Evolutionary conservation across 306 rosid genomes (phyloP).

Genomic region (Trichosanthes truncata): DNA sequence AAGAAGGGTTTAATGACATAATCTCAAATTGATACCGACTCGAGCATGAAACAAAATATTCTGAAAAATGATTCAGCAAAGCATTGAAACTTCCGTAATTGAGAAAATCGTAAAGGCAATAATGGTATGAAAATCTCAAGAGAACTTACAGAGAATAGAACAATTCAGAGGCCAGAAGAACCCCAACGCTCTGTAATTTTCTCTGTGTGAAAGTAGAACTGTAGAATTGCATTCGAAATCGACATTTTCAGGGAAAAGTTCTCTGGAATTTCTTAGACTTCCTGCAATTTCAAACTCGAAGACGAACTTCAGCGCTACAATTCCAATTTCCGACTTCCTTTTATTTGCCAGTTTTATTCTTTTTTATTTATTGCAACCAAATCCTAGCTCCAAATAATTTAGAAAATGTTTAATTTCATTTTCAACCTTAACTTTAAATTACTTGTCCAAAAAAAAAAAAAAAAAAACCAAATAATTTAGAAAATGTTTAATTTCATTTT

Average conservation of each 20-base stretch:
- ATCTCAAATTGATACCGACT: not conserved
- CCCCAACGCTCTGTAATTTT: not conserved
- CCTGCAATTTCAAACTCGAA: not conserved
- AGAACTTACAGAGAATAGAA: not conserved
- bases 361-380: too few species aligned
- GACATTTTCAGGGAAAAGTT: not conserved
- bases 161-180: not conserved
- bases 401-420: too few species aligned
- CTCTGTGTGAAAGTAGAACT: not conserved
- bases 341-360: too few species aligned
- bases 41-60: not conserved
- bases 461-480: too few species aligned
- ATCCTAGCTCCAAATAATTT: not conserved
- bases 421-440: too few species aligned
- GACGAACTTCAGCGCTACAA: not conserved
- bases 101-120: not conserved
- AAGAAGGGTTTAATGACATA: not conserved
- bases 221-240: not conserved
- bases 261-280: not conserved
- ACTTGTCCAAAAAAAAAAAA: too few species aligned
- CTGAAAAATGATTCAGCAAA: not conserved
- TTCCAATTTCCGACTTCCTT: not conserved
- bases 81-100: not conserved
- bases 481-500: too few species aligned
- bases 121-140: not conserved